These are phyloP conservation scores for Solanum corneliomulleri DNA, from an alignment of 257 asterid genomes.

Conservation along the genomic window DNA sequence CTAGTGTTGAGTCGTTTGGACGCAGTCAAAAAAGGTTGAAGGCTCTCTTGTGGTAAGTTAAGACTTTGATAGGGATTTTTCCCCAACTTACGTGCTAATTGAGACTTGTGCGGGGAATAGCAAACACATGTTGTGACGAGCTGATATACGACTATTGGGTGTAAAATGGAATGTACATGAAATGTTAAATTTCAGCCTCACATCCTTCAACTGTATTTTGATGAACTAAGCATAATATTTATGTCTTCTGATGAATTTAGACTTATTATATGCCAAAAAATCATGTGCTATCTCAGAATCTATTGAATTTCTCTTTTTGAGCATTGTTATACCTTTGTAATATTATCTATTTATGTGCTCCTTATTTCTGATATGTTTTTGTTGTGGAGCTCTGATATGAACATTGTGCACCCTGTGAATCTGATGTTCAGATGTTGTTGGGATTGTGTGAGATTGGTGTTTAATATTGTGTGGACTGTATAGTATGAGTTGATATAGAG, in stretches of 20 bases:
- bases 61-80: background rate
- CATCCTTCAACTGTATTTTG: too few species aligned
- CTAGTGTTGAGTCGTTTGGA: background rate
- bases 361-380: background rate
- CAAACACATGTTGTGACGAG: background rate
- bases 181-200: background rate
- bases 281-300: background rate
- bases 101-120: background rate
- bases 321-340: background rate
- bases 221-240: too few species aligned
- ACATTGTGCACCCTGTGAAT: background rate
- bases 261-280: too few species aligned
- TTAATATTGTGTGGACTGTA: background rate
- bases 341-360: background rate
- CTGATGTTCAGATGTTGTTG: background rate
- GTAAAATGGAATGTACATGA: background rate
- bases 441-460: background rate
- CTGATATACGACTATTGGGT: background rate
- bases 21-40: background rate
- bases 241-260: too few species aligned
- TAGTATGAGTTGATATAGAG: background rate
- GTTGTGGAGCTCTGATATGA: background rate
- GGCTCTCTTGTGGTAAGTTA: background rate
- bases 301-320: background rate
- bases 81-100: background rate